A percentile compares a stretch with the other conserved stretches of the same genome.
phyloP scores from a whole-genome alignment of 2,329 filamentous ascomycete species.

The Fusarium clavum region DNA sequence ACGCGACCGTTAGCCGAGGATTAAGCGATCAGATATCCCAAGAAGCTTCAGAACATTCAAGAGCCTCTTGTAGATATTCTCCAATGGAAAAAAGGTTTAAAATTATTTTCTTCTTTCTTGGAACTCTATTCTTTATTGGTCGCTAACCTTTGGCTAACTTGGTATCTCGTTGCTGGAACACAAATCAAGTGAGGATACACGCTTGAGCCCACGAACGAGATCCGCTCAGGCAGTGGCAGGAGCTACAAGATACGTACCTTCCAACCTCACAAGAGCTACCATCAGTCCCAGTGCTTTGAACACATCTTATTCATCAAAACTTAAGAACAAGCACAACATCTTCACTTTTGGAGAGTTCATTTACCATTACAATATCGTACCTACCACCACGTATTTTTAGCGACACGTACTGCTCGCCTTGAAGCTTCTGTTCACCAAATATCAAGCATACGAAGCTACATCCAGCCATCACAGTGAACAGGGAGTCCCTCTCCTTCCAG shows the following conservation, averaged over 20 bases:
- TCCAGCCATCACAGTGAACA: not conserved
- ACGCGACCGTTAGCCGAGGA: slow-evolving; percentile 39
- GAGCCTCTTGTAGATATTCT: not conserved
- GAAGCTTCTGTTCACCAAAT: not conserved
- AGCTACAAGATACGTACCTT: not conserved
- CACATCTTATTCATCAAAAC: not conserved
- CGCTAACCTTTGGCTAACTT: not conserved
- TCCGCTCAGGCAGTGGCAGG: not conserved
- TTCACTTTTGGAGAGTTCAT: not conserved
- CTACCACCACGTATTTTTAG: not conserved
- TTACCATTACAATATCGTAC: not conserved
- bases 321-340: not conserved
- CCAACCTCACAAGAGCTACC: not conserved
- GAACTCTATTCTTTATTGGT: not conserved
- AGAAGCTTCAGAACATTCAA: not conserved
- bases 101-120: not conserved
- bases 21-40: slow-evolving; percentile 33
- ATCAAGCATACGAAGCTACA: not conserved
- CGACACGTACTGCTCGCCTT: not conserved
- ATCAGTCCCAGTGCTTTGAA: not conserved
- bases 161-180: not conserved
- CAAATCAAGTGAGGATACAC: not conserved
- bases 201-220: not conserved
- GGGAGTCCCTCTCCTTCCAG: not conserved
- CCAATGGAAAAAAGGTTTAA: not conserved